These are phyloP conservation scores for Bipolaris bicolor DNA, from an alignment of 2,329 filamentous ascomycete genomes.

Conservation along the genomic window DNA sequence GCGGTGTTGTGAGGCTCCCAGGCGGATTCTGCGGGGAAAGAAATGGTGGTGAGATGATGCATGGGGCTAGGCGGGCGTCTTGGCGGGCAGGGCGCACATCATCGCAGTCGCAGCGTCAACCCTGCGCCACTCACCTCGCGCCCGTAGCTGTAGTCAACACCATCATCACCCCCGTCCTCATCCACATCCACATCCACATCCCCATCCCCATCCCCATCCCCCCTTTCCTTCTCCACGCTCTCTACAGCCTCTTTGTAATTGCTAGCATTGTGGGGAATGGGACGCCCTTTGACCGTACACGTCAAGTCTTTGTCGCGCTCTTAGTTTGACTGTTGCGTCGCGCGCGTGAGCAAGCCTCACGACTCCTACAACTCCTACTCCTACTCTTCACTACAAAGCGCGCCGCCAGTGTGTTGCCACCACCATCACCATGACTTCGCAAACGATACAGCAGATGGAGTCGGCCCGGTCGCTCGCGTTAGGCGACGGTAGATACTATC, in stretches of 20 bases:
- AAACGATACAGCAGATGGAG: constrained; percentile 76
- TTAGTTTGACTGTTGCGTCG: constrained; percentile 33
- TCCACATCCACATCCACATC: constrained; percentile 25
- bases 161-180: constrained; percentile 24
- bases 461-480: constrained; percentile 89
- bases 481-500: constrained; percentile 84
- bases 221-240: constrained; percentile 33
- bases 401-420: constrained; percentile 24
- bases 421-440: constrained; percentile 37
- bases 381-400: constrained; percentile 33
- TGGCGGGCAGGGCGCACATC: constrained; percentile 20
- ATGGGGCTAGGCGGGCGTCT: constrained; percentile 18
- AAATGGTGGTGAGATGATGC: constrained; percentile 27
- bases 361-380: constrained; percentile 14
- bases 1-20: constrained; percentile 26
- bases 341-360: constrained; percentile 40
- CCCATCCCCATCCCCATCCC: constrained; percentile 25
- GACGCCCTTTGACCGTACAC: constrained; percentile 23
- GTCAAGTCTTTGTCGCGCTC: constrained; percentile 40
- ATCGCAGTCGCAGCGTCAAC: constrained; percentile 13
- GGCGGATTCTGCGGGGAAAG: constrained; percentile 26
- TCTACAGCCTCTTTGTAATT: constrained; percentile 25
- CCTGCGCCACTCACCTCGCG: constrained; percentile 17
- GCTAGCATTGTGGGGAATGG: constrained; percentile 40
- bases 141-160: constrained; percentile 24